A percentile compares a stretch with the other conserved stretches of the same genome.
Evolutionary conservation across 768 basidiomycete genomes (phyloP).

Genomic region (Tylopilus felleus): DNA sequence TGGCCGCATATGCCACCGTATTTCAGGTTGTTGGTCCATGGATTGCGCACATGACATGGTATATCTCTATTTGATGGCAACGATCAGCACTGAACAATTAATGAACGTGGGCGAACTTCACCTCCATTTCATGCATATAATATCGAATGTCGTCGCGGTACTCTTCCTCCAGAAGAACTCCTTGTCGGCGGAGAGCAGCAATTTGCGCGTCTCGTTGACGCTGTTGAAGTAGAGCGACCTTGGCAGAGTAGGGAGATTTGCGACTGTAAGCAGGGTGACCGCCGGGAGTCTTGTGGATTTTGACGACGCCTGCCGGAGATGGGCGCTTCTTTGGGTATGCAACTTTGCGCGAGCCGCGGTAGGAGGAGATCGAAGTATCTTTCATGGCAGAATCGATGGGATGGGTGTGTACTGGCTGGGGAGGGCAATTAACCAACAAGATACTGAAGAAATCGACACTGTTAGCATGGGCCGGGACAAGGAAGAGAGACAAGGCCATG

Average conservation of each 20-base stretch:
- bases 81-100: conserved; percentile 7
- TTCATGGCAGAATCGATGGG: conserved; percentile 57
- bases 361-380: conserved; percentile 60
- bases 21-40: conserved; percentile 99
- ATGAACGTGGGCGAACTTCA: conserved; percentile 39
- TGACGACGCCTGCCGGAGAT: conserved; percentile 74
- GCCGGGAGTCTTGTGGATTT: conserved; percentile 56
- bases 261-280: conserved; percentile 46
- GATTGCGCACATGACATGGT: conserved; percentile 92
- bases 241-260: conserved; percentile 65
- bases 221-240: conserved; percentile 56
- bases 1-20: conserved; percentile 98
- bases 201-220: conserved; percentile 70
- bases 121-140: conserved; percentile 99
- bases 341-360: conserved; percentile 57
- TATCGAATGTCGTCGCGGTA: conserved; percentile 88
- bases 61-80: conserved; percentile 46
- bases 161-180: conserved; percentile 87
- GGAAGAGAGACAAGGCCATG: conserved; percentile 3
- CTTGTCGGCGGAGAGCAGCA: conserved; percentile 64
- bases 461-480: conserved; percentile 16
- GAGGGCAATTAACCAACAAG: conserved; percentile 42
- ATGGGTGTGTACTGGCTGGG: conserved; percentile 37
- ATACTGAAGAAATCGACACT: conserved; percentile 34
- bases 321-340: conserved; percentile 85